Percentiles rank a stretch among this genome's conserved stretches.
Evolutionary conservation across 257 asterid species (phyloP).

Genomic region (Lycium ferocissimum): DNA sequence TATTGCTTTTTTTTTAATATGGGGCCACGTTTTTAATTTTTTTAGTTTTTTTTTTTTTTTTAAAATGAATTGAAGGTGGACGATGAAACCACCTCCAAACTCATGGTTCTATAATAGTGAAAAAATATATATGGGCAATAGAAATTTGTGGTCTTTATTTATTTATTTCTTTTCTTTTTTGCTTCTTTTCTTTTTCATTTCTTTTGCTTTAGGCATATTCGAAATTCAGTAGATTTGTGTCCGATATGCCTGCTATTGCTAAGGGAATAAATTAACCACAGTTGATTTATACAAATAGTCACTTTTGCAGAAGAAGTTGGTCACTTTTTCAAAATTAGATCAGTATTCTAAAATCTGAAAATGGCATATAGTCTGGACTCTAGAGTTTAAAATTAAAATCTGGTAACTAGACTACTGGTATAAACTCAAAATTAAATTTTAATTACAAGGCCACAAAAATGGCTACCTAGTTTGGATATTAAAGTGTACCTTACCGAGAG

Average conservation of each 20-base stretch:
- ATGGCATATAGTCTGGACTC: neutral
- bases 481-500: neutral
- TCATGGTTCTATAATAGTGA: too few relatives aligned
- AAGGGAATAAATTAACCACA: neutral
- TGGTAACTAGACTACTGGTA: neutral
- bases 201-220: neutral
- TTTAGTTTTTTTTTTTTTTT: too few relatives aligned
- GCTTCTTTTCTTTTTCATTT: neutral
- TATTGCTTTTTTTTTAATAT: too few relatives aligned
- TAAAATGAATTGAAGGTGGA: too few relatives aligned
- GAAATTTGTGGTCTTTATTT: neutral
- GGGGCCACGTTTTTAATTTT: too few relatives aligned
- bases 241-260: neutral
- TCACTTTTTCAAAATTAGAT: neutral
- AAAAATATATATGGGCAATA: neutral
- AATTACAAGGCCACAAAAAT: neutral
- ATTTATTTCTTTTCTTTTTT: neutral
- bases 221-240: neutral
- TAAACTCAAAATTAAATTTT: neutral
- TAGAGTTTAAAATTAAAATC: neutral
- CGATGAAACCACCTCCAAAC: too few relatives aligned
- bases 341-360: neutral
- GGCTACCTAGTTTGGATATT: neutral
- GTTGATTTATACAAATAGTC: neutral
- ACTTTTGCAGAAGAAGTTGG: conserved; percentile 2